Base-by-base conservation (phyloP, 345 rosid genomes). In the Brassica carinata region DNA sequence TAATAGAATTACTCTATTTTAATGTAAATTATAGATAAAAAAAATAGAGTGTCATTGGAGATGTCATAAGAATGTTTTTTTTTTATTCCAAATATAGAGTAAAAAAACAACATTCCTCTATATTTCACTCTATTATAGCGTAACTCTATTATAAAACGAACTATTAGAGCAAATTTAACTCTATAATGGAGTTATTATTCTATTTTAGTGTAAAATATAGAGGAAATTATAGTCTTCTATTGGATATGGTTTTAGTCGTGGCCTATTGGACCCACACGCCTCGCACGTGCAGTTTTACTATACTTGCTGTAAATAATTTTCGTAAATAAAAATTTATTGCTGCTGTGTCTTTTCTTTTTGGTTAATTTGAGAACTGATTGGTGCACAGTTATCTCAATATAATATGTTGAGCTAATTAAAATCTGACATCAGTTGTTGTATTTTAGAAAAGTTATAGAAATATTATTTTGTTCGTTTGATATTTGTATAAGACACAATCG, bases 231-330 rank as follows among this genome's bases (percentile, higher is more conserved):
- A 23, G 26, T 23, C 2, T 23, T 23, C 2, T 23, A 23, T 23
- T 23, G 26, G 26, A 23, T 23, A 23, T 23, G 26, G 26, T 23
- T 23, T 23, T 55, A 15, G 64, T 65, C 73, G 81, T 76, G 80
- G 69, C 73, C 72, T 58, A 68, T n/a, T 65, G 81, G 34, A 33
- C 84, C 77, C 74, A 58, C 84, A 76, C 81, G 81, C 61, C 59
- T 76, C 70, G 74, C 77, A 76, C 81, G 84, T 81, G 71, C 74
- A 75, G 17, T 71, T 62, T 51, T n/a, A 31, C 27, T 26, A 3
- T 73, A 14, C 9, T 40, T 26, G 40, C 26, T 5, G 13, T 62
- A 26, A 61, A 38, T 34, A 73, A 5, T 57, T 71, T 11, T 57
- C 2, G 45, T 15, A 51, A 70, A 53, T 19, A 34, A 72, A 67